Base-by-base conservation (phyloP, 179 eudicot species). In the Beta corolliflora region DNA sequence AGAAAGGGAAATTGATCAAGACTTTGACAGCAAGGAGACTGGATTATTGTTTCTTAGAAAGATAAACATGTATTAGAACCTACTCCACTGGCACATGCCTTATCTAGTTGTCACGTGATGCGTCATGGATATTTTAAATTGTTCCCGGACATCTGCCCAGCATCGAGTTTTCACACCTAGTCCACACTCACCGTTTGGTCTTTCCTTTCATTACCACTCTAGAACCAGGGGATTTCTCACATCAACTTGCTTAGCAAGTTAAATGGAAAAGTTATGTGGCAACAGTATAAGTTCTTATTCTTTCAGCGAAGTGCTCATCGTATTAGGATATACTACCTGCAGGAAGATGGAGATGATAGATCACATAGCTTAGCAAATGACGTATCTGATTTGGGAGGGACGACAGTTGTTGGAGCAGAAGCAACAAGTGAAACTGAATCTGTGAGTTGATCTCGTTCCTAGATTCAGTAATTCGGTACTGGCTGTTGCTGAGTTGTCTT, bases 311-410 rank as follows among this genome's bases (percentile, higher is more conserved):
- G 4, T 74, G n/a, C 59, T 46, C 53, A 50, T 41, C 36, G 59
- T 31, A 56, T 76, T 63, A 59, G 14, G 21, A 31, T 66, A 16
- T 21, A 46, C 44, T 79, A 52, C 59, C 63, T 79, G 85, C 83
- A 87, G 91, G 85, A 87, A 75, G 82, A 73, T 61, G 81, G 54
- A 25, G 82, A 69, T 79, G 77, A 77, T 73, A 71, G 76, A 65
- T 77, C 84, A 73, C 80, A 71, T 72, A 71, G 77, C 65, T 72
- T 82, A 36, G 79, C 81, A 41, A 80, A 76, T 80, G 89, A 83
- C 60, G 79, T 59, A 79, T 75, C 84, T 31, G 72, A 76, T 70
- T 58, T 46, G 12, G 77, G 84, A 19, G 83, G 73, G 84, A 82
- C 84, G 64, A 71, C 75, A 56, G 56, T 61, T 75, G 56, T 61